Base-by-base conservation (phyloP, 2,329 filamentous ascomycete genomes). In the Cordyceps cicadae region DNA sequence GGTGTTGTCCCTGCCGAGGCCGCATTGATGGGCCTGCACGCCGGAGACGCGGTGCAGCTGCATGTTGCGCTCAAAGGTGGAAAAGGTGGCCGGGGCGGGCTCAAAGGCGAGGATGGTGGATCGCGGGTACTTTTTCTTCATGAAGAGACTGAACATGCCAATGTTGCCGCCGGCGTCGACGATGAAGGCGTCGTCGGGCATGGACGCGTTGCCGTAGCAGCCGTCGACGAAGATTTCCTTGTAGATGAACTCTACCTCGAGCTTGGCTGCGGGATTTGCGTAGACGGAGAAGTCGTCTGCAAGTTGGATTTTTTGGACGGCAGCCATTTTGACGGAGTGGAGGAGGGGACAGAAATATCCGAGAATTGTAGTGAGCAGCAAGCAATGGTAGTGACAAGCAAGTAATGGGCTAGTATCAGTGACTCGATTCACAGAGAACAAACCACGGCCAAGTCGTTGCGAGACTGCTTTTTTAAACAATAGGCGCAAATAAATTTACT, bases 101-200 rank as follows among this genome's bases (percentile, higher is more conserved):
- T 69, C 67, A 37, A 69, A 69, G 2, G 68, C 68, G 21, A 67
- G 54, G 61, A 70, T 66, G 12, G 56, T 61, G n/a, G 67, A 58
- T 2, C 19, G 39, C 1, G 68, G 68, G 45, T 68, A 66, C 53
- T 66, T 65, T 9, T 54, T 19, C 62, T 68, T 69, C 62, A 66
- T 67, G 61, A 66, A 70, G 1, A 69, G 26, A 29, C 60, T 63
- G 60, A 69, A 69, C 26, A 70, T 46, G 45, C 68, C 68, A 34
- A 70, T 67, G 57, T 70, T 67, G 48, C 64, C 68, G 21, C 68
- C 68, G 14, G 62, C 67, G 50, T 69, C 67, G 29, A 69, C 55
- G 15, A 68, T 59, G 43, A 66, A 64, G n/a, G 62, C 51, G 3
- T 63, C 55, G 3, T 57, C 26, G 0, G 66, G 58, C 2, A 68